Base-by-base conservation (phyloP, 176 grass and related monocot genomes). In the Poa annua region DNA sequence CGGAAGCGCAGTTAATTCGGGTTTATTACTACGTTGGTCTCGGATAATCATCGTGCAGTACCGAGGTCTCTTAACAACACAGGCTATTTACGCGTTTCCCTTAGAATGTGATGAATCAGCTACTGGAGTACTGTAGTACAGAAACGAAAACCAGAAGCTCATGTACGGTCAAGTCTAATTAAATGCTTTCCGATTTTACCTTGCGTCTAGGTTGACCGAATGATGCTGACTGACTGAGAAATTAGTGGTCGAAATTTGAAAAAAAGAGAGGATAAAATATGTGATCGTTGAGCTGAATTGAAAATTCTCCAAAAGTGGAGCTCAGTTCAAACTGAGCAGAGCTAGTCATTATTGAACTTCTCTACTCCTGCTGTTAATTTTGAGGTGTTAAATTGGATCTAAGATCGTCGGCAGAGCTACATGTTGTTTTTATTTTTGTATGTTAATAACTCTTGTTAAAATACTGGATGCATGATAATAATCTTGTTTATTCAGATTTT, bases 371-470 rank as follows among this genome's bases (percentile, higher is more conserved):
- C 8, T 42, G 39, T 9, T 42, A 9, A 42, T 42, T 7, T 42
- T 36, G 35, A 36, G 2, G 11, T 20, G 22, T 50, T 57, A 41
- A 26, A 33, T 44, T 69, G 41, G 44, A 53, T 89, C 34, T 76
- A 41, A 13, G 42, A 69, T 71, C 22, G 15, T 69, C 26, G 32
- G 11, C 60, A 17, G 5, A 26, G 24, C 12, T 48, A 14, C 57
- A 52, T 74, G 3, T 14, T 85, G 29, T 71, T 81, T 33, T 17
- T 66, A 22, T n/a, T 86, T 71, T 78, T 57, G 47, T 0, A 74
- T 78, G 45, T 49, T 29, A 61, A 0, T 20, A 61, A 49, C 5
- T n/a, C 69, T 64, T 34, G 14, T 15, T 33, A 74, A 83, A 17
- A 60, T 35, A 17, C 41, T 83, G n/a, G 32, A 29, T 76, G 47